Evolutionary conservation across 2,329 filamentous ascomycete genomes (phyloP).

Genomic region (Cucurbitaria berberidis): DNA sequence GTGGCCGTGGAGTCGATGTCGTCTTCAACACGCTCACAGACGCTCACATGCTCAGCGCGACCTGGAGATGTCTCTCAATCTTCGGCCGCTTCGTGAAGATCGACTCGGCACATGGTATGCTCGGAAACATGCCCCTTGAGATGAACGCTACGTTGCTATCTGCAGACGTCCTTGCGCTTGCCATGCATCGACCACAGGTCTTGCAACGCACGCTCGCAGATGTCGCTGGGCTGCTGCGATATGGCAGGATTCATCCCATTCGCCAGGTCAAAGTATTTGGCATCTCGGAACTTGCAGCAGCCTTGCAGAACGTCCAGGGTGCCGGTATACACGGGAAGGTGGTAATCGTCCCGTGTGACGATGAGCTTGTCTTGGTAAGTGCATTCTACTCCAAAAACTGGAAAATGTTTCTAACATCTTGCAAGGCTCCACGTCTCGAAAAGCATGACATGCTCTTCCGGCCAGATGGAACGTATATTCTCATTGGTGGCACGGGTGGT

Average conservation of each 20-base stretch:
- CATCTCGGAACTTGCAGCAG: constrained; percentile 18
- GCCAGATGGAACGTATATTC: constrained; percentile 30
- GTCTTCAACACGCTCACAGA: constrained; percentile 38
- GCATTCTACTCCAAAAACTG: neutral
- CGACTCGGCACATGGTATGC: neutral
- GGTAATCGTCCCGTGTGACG: constrained; percentile 21
- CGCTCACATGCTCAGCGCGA: constrained; percentile 35
- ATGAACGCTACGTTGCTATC: constrained; percentile 22
- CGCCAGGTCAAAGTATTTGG: constrained; percentile 12
- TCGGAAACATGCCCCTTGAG: constrained; percentile 3
- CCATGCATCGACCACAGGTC: constrained; percentile 17
- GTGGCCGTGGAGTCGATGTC: constrained; percentile 47
- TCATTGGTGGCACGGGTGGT: constrained; percentile 35
- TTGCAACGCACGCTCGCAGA: constrained; percentile 22
- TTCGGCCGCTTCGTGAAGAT: constrained; percentile 29
- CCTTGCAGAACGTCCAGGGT: constrained; percentile 21
- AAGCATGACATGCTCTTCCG: constrained; percentile 7
- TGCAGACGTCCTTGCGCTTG: constrained; percentile 17
- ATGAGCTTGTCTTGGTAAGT: constrained; percentile 31
- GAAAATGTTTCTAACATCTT: neutral
- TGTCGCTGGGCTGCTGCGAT: constrained; percentile 21
- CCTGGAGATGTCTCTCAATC: constrained; percentile 54
- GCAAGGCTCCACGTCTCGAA: constrained; percentile 19
- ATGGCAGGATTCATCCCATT: constrained; percentile 20
- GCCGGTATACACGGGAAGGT: constrained; percentile 16